phyloP scores from a whole-genome alignment of 2,329 filamentous ascomycete species.

The Ceratocystiopsis brevicomis region DNA sequence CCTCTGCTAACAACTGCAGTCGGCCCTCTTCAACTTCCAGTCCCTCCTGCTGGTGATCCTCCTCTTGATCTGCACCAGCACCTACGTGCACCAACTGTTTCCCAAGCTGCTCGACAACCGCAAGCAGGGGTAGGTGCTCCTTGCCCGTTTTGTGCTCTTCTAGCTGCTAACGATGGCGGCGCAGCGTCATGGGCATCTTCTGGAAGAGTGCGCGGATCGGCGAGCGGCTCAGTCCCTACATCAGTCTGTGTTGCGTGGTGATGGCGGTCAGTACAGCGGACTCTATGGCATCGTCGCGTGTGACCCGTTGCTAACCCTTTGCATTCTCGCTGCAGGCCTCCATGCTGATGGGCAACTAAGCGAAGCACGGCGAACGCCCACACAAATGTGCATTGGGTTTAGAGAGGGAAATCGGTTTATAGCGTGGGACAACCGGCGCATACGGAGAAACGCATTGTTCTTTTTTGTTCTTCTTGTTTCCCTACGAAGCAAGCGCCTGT shows the following conservation, averaged over 20 bases:
- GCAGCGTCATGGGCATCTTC: slow-evolving; percentile 63
- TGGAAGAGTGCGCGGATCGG: slow-evolving; percentile 93
- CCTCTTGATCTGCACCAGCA: slow-evolving; percentile 86
- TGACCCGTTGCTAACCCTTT: no score
- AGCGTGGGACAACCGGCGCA: no score
- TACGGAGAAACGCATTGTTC: no score
- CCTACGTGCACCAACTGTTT: slow-evolving; percentile 81
- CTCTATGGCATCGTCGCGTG: background rate
- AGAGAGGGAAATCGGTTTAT: no score
- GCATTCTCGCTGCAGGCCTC: no score
- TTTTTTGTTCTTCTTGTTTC: no score
- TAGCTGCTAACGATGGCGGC: slow-evolving; percentile 19
- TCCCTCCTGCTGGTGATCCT: slow-evolving; percentile 87
- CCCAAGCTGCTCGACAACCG: slow-evolving; percentile 82
- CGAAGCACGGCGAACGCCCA: no score
- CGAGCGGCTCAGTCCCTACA: slow-evolving; percentile 83
- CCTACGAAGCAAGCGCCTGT: no score
- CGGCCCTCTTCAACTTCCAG: slow-evolving; percentile 97
- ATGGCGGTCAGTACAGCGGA: slow-evolving; percentile 56
- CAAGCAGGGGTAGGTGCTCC: slow-evolving; percentile 43
- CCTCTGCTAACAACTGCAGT: slow-evolving; percentile 28
- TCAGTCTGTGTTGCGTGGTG: slow-evolving; percentile 77
- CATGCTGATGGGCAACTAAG: no score
- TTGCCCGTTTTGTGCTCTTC: slow-evolving; percentile 14
- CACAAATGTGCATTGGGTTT: no score